Evolutionary conservation across 2,329 filamentous ascomycete species (phyloP).

Genomic region (Microthyrium microscopicum): DNA sequence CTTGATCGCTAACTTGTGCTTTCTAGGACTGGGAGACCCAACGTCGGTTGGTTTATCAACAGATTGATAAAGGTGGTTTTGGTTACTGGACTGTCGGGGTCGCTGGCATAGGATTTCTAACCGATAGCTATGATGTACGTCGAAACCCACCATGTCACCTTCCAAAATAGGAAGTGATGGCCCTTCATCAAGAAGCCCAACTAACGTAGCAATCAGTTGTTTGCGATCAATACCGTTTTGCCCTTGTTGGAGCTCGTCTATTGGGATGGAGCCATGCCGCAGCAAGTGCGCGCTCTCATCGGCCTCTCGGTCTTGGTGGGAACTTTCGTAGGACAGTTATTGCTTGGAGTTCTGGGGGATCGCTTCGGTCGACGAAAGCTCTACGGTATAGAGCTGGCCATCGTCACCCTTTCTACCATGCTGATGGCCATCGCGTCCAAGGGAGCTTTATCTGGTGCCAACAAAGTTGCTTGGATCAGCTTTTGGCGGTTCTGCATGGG

Average conservation of each 20-base stretch:
- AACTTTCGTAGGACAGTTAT: constrained; percentile 29
- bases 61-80: constrained; percentile 10
- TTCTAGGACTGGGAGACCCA: constrained; percentile 9
- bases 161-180: background rate
- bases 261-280: constrained; percentile 23
- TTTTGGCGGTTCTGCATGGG: constrained; percentile 33
- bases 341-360: constrained; percentile 31
- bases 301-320: constrained; percentile 30
- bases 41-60: constrained; percentile 7
- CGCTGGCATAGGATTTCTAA: constrained; percentile 33
- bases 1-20: background rate
- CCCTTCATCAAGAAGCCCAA: background rate
- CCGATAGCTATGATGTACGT: constrained; percentile 27
- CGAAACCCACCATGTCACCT: too few relatives aligned
- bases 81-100: constrained; percentile 21
- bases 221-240: constrained; percentile 33
- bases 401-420: constrained; percentile 29
- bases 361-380: constrained; percentile 31
- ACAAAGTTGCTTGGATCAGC: constrained; percentile 27
- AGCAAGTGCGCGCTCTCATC: constrained; percentile 22
- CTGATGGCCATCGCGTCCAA: constrained; percentile 29
- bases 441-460: constrained; percentile 27
- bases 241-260: constrained; percentile 33
- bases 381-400: constrained; percentile 33
- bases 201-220: constrained; percentile 23